These are phyloP conservation scores for Colletotrichum somersetense DNA, from an alignment of 2,329 filamentous ascomycete species.

Conservation along the genomic window DNA sequence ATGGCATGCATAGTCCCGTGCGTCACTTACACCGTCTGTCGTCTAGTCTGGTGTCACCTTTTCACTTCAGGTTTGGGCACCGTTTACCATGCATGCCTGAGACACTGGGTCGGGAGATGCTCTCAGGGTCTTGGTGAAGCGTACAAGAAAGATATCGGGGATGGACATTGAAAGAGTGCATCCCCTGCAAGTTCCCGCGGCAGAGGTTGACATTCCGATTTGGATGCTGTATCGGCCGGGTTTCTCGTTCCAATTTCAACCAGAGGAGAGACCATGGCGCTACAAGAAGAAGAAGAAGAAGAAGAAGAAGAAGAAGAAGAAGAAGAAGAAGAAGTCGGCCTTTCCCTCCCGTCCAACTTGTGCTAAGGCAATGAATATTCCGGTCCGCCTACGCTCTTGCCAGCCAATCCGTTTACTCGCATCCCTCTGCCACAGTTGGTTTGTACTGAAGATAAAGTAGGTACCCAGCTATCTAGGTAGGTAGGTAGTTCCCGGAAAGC, in stretches of 20 bases:
- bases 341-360: neutral
- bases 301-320: too few relatives aligned
- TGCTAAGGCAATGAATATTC: neutral
- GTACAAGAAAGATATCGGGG: too few relatives aligned
- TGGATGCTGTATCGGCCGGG: too few relatives aligned
- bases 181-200: neutral
- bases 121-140: too few relatives aligned
- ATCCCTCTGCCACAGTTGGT: neutral
- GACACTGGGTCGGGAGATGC: neutral
- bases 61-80: neutral
- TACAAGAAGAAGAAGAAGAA: neutral
- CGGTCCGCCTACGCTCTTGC: neutral
- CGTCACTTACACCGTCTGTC: slow-evolving; percentile 16
- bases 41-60: neutral
- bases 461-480: too few relatives aligned
- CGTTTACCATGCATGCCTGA: neutral
- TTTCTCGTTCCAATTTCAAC: neutral
- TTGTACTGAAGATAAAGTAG: too few relatives aligned
- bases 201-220: neutral
- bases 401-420: neutral
- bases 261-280: neutral
- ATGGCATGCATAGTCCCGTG: slow-evolving; percentile 44
- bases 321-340: too few relatives aligned
- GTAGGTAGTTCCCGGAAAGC: neutral
- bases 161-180: neutral